phyloP scores from a whole-genome alignment of 2,329 filamentous ascomycete genomes.

The Arthrobotrys musiformis region DNA sequence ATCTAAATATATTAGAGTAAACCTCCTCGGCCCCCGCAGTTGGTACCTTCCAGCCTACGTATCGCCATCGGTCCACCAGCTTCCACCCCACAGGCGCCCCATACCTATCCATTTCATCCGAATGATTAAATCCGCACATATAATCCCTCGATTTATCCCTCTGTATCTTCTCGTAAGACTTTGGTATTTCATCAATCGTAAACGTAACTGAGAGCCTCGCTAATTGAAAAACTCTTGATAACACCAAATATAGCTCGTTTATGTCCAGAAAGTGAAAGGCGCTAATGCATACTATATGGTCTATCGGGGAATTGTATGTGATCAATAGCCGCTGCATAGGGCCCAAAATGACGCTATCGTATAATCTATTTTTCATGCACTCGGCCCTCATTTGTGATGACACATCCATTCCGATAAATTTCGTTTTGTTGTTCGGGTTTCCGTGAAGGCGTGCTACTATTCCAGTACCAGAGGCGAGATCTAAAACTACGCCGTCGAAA shows the following conservation, averaged over 20 bases:
- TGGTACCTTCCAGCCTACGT: slow-evolving; percentile 1
- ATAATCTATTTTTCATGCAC: not conserved
- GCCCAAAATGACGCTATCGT: not conserved
- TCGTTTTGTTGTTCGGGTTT: not conserved
- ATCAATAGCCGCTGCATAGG: slow-evolving; percentile 10
- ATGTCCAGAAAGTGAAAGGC: not conserved
- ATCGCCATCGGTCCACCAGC: not conserved
- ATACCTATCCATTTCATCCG: not conserved
- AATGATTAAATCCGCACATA: slow-evolving; percentile 9
- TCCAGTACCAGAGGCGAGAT: slow-evolving; percentile 6
- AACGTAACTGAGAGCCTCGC: slow-evolving; percentile 3
- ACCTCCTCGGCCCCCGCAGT: not conserved
- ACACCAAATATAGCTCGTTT: not conserved
- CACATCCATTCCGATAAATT: slow-evolving; percentile 7
- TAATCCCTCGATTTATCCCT: not conserved
- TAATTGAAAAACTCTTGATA: not conserved
- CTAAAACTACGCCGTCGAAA: not conserved
- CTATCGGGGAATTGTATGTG: not conserved
- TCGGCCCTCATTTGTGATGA: not conserved
- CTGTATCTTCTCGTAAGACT: not conserved
- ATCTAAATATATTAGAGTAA: not conserved
- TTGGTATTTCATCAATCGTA: slow-evolving; percentile 3
- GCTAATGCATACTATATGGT: slow-evolving; percentile 7
- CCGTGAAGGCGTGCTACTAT: not conserved
- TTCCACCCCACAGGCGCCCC: slow-evolving; percentile 2